Conservation (phyloP, 1,284 basidiomycete genomes). For the Neolentinus lepideus region DNA sequence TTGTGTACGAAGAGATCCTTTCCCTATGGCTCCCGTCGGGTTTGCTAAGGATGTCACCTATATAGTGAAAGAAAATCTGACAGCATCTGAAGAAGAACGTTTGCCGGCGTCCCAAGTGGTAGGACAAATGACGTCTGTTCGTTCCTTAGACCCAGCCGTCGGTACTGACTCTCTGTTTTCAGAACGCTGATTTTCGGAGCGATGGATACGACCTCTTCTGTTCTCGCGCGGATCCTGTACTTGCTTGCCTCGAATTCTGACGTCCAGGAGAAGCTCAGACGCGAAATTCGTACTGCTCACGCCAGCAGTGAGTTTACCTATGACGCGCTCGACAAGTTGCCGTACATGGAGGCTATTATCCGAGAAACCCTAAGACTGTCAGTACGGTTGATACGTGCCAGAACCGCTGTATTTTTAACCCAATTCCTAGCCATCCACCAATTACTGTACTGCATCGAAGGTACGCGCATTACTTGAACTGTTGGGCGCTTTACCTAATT, state of each 20-base stretch:
- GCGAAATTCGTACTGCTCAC: slow-evolving; percentile 14
- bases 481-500: background rate
- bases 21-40: background rate
- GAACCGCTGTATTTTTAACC: background rate
- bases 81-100: slow-evolving; percentile 8
- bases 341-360: slow-evolving; percentile 26
- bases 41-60: slow-evolving; percentile 1
- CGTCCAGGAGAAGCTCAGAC: slow-evolving; percentile 16
- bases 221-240: slow-evolving; percentile 10
- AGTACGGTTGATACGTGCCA: background rate
- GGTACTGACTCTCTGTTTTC: slow-evolving; percentile 5
- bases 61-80: slow-evolving; percentile 10
- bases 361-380: slow-evolving; percentile 13
- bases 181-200: background rate
- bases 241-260: slow-evolving; percentile 9
- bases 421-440: background rate
- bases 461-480: slow-evolving; percentile 2
- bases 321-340: slow-evolving; percentile 24
- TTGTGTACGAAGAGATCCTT: slow-evolving; percentile 8
- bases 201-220: slow-evolving; percentile 10
- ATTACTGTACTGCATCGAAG: background rate
- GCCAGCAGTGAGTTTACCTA: slow-evolving; percentile 8
- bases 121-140: slow-evolving; percentile 11
- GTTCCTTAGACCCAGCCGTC: slow-evolving; percentile 7
- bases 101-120: slow-evolving; percentile 7